Evolutionary conservation across 495 filamentous ascomycete species (phyloP), one percentile per base, ranked within the genome.

Genomic region (Neurospora sp.): DNA sequence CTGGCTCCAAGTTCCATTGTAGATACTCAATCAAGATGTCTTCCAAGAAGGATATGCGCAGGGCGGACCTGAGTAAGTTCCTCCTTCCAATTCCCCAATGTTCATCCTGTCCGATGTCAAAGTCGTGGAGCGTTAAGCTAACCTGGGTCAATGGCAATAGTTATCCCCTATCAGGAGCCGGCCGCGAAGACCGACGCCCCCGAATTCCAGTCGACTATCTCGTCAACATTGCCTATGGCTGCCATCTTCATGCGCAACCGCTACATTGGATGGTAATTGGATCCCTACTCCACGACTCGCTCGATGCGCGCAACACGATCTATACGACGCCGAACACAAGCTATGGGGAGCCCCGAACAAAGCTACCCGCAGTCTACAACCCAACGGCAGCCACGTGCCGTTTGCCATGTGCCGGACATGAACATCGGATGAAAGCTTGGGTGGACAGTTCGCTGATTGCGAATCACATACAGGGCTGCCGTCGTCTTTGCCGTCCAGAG

Each of bases 181-280:
- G 76, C 75, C 8, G 59, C 80, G 9, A 88, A 87, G 71, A 77
- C 79, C 76, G 86, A 87, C 18, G 75, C 39, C 75, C 75, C 77
- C 77, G 87, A 89, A 62, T 78, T 86, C 72, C 81, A 78, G 83
- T 90, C 92, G 76, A 92, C 92, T 31, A 87, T 96, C 81, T 88
- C 91, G 14, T 95, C 89, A 78, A 97, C 93, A 9, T 82, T 97
- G 78, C 94, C 94, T 42, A 97, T 97, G 94, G 93, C 93, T 72
- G 94, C 94, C 72, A 94, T 97, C 86, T 96, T 97, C 81, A 95
- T 92, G 74, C 86, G 93, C 69, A 97, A 96, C 82, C 90, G 92
- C 87, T 96, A 89, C 86, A 88, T 97, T 76, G 93, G 93, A 80
- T 97, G 93, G 93, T 94, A 86, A 87, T 79, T 37, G 16, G 40